Evolutionary conservation across 208 protist species (phyloP), one percentile per base, ranked within the genome.

Genomic region (Leishmania arabica): DNA sequence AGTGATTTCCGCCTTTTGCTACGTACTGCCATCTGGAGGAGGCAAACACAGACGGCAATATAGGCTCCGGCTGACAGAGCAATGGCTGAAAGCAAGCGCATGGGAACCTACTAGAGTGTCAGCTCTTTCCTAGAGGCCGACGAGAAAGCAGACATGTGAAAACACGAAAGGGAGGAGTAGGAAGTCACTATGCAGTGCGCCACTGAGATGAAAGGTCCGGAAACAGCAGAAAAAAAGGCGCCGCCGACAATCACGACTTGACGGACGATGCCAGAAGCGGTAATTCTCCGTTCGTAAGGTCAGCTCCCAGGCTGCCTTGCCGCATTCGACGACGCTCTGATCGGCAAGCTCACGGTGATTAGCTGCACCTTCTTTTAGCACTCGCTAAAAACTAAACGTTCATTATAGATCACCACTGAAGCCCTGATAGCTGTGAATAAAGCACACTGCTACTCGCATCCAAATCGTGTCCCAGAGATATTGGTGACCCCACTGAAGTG

Each of bases 1-100:
- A 78, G 31, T 19, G 85, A 79, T 34, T 70, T 86, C 75, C 42
- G 65, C 19, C 65, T 56, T 56, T 86, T 84, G n/a, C 79, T 51
- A 27, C 76, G 71, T 53, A 84, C 56, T 7, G 86, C 54, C 27
- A 70, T 70, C 75, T 85, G 68, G 17, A 90, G 53, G 53, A 54
- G 60, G 60, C 82, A 79, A 68, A 83, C 9, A 75, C 64, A 78
- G 60, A 40, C 37, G 37, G 81, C 56, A 79, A 69, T n/a, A 74
- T 88, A 86, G 47, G 81, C 71, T 37, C 82, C 82, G 15, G 77
- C 70, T n/a, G 24, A 53, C 40, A 77, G 37, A 2, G 40, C 53
- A n/a, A 77, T 2, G 27, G 15, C 1, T 37, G 31, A 21, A 11
- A 60, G 19, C 0, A 60, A 8, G 34, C 4, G 47, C 71, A 75